Conservation (phyloP, 768 basidiomycete species). For the Coprinopsis marcescibilis region DNA sequence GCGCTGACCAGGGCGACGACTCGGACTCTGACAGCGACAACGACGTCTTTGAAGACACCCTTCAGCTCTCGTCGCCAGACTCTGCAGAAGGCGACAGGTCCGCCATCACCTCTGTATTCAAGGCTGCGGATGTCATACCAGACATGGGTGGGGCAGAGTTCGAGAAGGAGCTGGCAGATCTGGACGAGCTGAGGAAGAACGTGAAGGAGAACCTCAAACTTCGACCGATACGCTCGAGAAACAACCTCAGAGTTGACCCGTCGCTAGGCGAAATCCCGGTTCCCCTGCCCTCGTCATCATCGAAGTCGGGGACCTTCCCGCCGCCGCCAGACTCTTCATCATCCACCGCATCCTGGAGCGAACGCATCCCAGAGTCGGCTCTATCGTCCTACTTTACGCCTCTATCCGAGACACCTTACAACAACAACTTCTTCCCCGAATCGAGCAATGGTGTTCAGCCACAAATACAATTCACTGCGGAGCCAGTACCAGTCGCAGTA, state of each 20-base stretch:
- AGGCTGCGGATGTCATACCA: slow-evolving; percentile 2
- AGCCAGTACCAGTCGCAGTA: neutral
- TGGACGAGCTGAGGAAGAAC: slow-evolving; percentile 63
- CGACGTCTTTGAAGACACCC: slow-evolving; percentile 33
- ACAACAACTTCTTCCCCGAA: neutral
- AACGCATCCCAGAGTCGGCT: slow-evolving; percentile 7
- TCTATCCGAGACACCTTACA: slow-evolving; percentile 24
- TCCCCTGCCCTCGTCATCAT: neutral
- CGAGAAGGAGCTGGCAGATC: slow-evolving; percentile 57
- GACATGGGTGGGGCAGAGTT: slow-evolving; percentile 44
- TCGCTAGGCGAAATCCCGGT: neutral
- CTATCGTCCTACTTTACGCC: slow-evolving; percentile 50
- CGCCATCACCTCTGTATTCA: slow-evolving; percentile 18
- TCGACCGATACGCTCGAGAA: slow-evolving; percentile 62
- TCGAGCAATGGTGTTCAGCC: slow-evolving; percentile 1
- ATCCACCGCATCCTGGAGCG: neutral
- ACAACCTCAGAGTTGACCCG: slow-evolving; percentile 21
- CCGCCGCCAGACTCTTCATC: neutral
- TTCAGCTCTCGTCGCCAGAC: slow-evolving; percentile 36
- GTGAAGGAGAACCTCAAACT: slow-evolving; percentile 75
- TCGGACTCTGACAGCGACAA: slow-evolving; percentile 29
- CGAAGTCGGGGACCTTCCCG: neutral
- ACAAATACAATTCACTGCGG: neutral
- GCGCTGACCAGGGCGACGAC: slow-evolving; percentile 31
- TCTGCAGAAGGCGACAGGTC: slow-evolving; percentile 29